Conservation (phyloP, 257 asterid genomes). For the Cordia subcordata region DNA sequence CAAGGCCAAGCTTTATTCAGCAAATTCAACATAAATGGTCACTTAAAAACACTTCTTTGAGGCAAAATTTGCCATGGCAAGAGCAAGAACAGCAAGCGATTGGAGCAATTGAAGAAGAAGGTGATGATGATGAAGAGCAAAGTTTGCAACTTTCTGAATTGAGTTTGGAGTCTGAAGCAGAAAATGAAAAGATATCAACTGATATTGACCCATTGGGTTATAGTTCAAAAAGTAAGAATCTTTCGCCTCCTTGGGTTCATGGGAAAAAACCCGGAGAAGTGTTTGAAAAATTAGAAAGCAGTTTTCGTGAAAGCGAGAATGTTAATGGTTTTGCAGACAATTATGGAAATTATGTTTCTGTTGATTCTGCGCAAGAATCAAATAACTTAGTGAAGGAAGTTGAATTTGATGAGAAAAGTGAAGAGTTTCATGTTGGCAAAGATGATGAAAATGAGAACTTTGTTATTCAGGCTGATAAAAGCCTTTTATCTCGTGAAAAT, state of each 20-base stretch:
- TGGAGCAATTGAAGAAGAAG: slow-evolving; percentile 20
- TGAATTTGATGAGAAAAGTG: slow-evolving; percentile 17
- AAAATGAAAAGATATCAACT: slow-evolving; percentile 10
- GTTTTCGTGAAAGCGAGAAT: slow-evolving; percentile 10
- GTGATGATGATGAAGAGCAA: slow-evolving; percentile 11
- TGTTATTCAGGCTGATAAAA: neutral
- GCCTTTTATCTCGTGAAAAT: neutral
- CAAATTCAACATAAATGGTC: slow-evolving; percentile 86
- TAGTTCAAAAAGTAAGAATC: slow-evolving; percentile 27
- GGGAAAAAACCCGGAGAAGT: slow-evolving; percentile 31
- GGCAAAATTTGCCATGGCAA: slow-evolving; percentile 78
- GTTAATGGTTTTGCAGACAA: slow-evolving; percentile 17
- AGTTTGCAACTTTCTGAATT: slow-evolving; percentile 9
- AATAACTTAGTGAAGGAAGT: slow-evolving; percentile 16
- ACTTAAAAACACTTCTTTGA: slow-evolving; percentile 38
- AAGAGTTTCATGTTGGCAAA: slow-evolving; percentile 1
- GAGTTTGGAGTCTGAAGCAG: slow-evolving; percentile 22
- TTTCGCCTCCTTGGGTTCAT: slow-evolving; percentile 70
- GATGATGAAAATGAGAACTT: neutral
- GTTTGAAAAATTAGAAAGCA: slow-evolving; percentile 10
- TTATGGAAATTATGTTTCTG: slow-evolving; percentile 16
- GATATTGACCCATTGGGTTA: slow-evolving; percentile 17
- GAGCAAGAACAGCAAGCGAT: slow-evolving; percentile 20
- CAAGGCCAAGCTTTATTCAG: slow-evolving; percentile 74
- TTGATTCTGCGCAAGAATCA: slow-evolving; percentile 13